phyloP scores from a whole-genome alignment of 164 flowering plant genomes.

The Magnolia changhungtana region DNA sequence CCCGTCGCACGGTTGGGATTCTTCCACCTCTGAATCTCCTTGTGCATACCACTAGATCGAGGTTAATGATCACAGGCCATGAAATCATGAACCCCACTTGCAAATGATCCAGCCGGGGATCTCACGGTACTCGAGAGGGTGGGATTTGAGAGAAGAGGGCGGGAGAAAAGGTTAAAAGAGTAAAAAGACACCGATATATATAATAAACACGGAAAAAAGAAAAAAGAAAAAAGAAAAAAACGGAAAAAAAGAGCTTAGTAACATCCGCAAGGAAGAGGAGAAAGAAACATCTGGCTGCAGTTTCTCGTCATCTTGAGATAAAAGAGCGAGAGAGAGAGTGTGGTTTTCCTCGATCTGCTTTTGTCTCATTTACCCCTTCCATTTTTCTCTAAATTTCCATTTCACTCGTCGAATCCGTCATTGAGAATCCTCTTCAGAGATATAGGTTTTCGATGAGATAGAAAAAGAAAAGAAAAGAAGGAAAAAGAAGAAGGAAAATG shows the following conservation, averaged over 20 bases:
- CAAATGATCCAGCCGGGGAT: neutral
- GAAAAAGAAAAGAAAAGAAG: neutral
- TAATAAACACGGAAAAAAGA: neutral
- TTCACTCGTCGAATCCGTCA: neutral
- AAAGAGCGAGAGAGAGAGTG: neutral
- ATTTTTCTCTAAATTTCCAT: neutral
- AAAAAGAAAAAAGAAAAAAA: neutral
- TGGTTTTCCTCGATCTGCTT: neutral
- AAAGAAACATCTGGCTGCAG: neutral
- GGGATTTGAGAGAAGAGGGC: conserved; percentile 5
- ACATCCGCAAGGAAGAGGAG: neutral
- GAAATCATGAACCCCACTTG: too few relatives aligned
- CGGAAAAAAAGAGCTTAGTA: neutral
- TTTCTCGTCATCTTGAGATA: neutral
- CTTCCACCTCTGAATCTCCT: neutral
- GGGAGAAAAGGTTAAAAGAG: neutral
- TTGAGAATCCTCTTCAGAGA: neutral
- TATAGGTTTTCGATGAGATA: neutral
- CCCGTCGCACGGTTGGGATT: neutral
- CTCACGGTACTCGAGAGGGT: neutral
- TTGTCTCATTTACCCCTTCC: neutral
- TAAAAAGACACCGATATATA: neutral
- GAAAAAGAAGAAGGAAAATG: conserved; percentile 19
- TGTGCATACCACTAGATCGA: too few relatives aligned
- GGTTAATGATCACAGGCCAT: too few relatives aligned